phyloP scores from a whole-genome alignment of 2,329 filamentous ascomycete species.

The Fusarium sp. region DNA sequence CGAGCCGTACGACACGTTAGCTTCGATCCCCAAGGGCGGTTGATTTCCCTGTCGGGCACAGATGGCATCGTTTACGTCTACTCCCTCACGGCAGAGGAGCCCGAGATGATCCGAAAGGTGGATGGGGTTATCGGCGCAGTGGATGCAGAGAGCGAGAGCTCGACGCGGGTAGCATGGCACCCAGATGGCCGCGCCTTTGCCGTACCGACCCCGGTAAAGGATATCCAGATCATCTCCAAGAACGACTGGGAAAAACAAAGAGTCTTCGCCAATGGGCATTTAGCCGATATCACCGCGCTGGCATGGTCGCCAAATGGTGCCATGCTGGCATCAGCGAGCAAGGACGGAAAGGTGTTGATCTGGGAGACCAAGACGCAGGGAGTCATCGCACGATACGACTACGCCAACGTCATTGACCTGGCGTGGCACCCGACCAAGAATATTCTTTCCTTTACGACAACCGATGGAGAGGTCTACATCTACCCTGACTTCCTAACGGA shows the following conservation, averaged over 20 bases:
- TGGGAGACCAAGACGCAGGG: conserved; percentile 95
- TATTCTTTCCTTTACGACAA: conserved; percentile 90
- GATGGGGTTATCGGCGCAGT: conserved; percentile 87
- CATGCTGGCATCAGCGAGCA: conserved; percentile 80
- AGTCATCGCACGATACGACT: conserved; percentile 83
- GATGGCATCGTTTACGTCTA: conserved; percentile 95
- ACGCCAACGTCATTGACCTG: conserved; percentile 87
- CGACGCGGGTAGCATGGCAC: conserved; percentile 87
- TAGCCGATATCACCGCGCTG: conserved; percentile 86
- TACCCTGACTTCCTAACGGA: conserved; percentile 78
- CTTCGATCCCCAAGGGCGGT: conserved; percentile 85
- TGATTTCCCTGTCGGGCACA: conserved; percentile 85
- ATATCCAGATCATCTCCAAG: conserved; percentile 90
- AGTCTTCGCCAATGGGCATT: conserved; percentile 83
- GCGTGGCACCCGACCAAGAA: conserved; percentile 94
- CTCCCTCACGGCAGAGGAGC: conserved; percentile 82
- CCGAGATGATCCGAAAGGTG: conserved; percentile 85
- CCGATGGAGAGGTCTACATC: conserved; percentile 94
- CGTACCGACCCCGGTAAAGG: conserved; percentile 83
- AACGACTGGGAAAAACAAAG: conserved; percentile 92
- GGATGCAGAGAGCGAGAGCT: conserved; percentile 81
- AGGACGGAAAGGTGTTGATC: conserved; percentile 79
- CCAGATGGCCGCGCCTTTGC: conserved; percentile 95
- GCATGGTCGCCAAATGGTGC: conserved; percentile 97
- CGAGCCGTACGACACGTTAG: conserved; percentile 93